These are phyloP conservation scores for Bassia scoparia DNA, from an alignment of 148 eudicot genomes.

Conservation along the genomic window DNA sequence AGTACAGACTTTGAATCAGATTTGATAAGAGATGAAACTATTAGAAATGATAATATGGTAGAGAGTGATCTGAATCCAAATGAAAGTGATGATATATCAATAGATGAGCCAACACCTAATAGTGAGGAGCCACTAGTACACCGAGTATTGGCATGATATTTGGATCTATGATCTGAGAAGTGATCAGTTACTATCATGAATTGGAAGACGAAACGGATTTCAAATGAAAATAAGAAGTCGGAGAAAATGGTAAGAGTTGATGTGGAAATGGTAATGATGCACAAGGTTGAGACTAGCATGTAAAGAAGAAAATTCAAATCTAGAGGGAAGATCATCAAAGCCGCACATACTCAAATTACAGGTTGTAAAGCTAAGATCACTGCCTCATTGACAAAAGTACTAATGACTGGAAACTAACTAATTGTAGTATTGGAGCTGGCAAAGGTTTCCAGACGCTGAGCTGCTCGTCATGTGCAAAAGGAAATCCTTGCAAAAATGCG, in stretches of 20 bases:
- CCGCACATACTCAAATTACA: not conserved
- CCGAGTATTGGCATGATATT: not conserved
- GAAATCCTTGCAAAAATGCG: too few relatives aligned
- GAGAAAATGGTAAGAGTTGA: not conserved
- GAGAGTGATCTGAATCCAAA: not conserved
- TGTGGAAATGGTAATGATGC: not conserved
- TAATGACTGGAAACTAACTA: not conserved
- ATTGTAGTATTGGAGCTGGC: too few relatives aligned
- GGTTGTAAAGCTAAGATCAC: not conserved
- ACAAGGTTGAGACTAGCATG: constrained; percentile 1
- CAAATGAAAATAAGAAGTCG: not conserved
- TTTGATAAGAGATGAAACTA: not conserved
- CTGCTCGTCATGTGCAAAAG: too few relatives aligned
- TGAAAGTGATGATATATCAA: not conserved
- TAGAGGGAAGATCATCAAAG: not conserved
- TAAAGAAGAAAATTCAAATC: not conserved
- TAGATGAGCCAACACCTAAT: not conserved
- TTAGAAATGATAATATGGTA: not conserved
- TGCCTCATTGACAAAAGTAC: not conserved
- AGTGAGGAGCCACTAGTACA: not conserved
- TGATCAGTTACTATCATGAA: not conserved
- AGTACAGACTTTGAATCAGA: not conserved
- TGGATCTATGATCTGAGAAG: not conserved
- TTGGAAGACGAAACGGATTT: not conserved
- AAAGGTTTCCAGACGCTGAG: too few relatives aligned